Percentiles rank a stretch among this genome's conserved stretches.
Evolutionary conservation across 2,329 filamentous ascomycete species (phyloP).

Genomic region (Paraphoma chrysanthemicola): DNA sequence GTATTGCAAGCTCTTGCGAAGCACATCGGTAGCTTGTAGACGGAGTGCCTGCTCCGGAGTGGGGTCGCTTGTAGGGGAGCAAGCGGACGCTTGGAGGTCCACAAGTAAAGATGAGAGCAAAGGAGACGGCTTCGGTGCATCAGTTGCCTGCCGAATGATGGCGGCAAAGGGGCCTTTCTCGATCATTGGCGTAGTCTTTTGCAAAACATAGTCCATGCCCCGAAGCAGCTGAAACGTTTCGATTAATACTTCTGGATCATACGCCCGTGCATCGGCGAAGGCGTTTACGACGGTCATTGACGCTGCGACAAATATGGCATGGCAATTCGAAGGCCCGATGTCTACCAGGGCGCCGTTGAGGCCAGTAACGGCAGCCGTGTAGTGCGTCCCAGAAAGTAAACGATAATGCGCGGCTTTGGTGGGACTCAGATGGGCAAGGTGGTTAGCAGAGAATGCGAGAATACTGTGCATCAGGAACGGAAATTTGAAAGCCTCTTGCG

Average conservation of each 20-base stretch:
- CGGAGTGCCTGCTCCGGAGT: conserved; percentile 9
- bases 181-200: conserved; percentile 20
- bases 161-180: conserved; percentile 28
- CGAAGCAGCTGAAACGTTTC: conserved; percentile 38
- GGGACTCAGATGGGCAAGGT: conserved; percentile 41
- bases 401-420: conserved; percentile 23
- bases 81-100: conserved; percentile 21
- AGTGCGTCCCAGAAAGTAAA: conserved; percentile 36
- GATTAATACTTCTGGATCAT: conserved; percentile 30
- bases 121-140: conserved; percentile 21
- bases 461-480: conserved; percentile 49
- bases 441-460: conserved; percentile 46
- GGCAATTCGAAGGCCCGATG: conserved; percentile 33
- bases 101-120: conserved; percentile 28
- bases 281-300: conserved; percentile 32
- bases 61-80: conserved; percentile 8
- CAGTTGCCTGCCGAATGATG: conserved; percentile 15
- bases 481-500: conserved; percentile 42
- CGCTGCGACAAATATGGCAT: conserved; percentile 35
- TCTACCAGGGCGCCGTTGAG: conserved; percentile 30
- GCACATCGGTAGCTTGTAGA: conserved; percentile 17
- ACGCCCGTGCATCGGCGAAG: conserved; percentile 26
- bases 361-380: conserved; percentile 28
- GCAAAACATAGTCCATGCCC: conserved; percentile 33
- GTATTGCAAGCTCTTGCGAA: conserved; percentile 24